These are phyloP conservation scores for Suillus sp. DNA, from an alignment of 768 basidiomycete genomes.

Conservation along the genomic window DNA sequence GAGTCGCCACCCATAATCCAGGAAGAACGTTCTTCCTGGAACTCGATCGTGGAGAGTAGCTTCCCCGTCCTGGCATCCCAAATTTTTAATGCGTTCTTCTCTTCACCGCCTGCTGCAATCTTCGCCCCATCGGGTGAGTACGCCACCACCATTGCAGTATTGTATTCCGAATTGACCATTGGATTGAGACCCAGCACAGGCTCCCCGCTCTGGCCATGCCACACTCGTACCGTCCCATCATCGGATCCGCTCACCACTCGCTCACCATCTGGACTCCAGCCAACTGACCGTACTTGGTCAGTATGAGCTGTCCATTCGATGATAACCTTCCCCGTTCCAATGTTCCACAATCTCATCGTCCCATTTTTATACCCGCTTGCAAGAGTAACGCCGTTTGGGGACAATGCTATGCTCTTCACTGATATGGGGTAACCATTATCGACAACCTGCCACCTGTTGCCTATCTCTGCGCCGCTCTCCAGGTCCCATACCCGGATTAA, in stretches of 20 bases:
- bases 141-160: too few relatives aligned
- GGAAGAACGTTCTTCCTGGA: background rate
- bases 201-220: background rate
- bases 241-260: background rate
- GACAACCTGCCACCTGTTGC: background rate
- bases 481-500: background rate
- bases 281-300: background rate
- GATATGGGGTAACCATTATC: too few relatives aligned
- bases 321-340: background rate
- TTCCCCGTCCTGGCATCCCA: background rate
- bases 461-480: background rate
- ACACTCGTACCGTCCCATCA: background rate
- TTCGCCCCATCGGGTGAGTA: background rate
- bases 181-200: background rate
- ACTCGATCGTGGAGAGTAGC: background rate
- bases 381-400: background rate
- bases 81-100: background rate
- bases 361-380: background rate
- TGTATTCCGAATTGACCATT: background rate
- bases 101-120: background rate
- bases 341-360: background rate
- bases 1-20: background rate
- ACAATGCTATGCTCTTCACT: background rate
- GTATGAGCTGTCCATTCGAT: background rate
- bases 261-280: constrained; percentile 1